These are phyloP conservation scores for Trichoderma guizhouense DNA, from an alignment of 2,329 filamentous ascomycete genomes.

Conservation along the genomic window DNA sequence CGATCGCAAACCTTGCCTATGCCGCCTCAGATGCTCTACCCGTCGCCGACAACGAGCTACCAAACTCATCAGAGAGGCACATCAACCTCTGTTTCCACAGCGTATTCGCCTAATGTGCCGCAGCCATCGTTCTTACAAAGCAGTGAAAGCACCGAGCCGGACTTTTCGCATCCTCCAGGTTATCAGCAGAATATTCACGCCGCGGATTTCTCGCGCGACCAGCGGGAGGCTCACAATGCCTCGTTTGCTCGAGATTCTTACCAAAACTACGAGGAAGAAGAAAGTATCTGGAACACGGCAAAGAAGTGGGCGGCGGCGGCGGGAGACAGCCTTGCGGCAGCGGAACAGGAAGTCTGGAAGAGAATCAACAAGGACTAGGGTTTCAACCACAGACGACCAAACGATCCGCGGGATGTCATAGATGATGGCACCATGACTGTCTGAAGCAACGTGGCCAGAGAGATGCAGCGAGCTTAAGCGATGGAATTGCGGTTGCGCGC, in stretches of 20 bases:
- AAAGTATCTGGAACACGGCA: conserved; percentile 53
- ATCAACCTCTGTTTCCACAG: conserved; percentile 38
- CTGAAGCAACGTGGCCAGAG: neutral
- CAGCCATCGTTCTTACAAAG: conserved; percentile 28
- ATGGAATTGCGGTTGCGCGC: neutral
- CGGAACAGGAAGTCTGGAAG: conserved; percentile 61
- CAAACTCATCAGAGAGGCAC: conserved; percentile 44
- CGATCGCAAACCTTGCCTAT: conserved; percentile 43
- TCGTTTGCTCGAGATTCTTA: conserved; percentile 28
- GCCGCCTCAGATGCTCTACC: conserved; percentile 47
- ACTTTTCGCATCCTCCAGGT: conserved; percentile 48
- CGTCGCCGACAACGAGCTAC: conserved; percentile 42
- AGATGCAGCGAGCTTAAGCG: neutral
- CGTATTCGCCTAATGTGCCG: conserved; percentile 26
- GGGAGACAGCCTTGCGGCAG: conserved; percentile 54
- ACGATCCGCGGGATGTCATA: neutral
- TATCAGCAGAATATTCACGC: conserved; percentile 56
- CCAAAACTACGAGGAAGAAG: conserved; percentile 33
- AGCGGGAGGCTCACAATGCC: conserved; percentile 41
- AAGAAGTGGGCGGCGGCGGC: conserved; percentile 57
- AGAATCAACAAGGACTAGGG: conserved; percentile 56
- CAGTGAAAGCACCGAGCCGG: conserved; percentile 25
- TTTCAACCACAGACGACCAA: neutral
- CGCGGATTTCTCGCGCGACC: conserved; percentile 48
- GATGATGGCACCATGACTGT: neutral